Evolutionary conservation across 1,284 basidiomycete genomes (phyloP).

Genomic region (Rhodotorula sp.): DNA sequence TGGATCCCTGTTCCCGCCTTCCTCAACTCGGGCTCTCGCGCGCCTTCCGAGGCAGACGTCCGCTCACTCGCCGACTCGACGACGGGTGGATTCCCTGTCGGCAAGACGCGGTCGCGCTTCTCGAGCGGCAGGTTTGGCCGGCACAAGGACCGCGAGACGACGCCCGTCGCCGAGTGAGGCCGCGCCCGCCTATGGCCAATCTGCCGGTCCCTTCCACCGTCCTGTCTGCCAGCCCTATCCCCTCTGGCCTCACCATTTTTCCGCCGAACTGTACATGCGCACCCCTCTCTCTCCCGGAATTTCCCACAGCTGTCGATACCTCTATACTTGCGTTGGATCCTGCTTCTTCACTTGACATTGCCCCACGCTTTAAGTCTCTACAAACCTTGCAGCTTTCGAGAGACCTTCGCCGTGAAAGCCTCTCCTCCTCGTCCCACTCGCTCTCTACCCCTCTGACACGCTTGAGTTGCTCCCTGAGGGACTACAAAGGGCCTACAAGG

Average conservation of each 20-base stretch:
- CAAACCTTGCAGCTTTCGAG: too few relatives aligned
- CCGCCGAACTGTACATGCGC: background rate
- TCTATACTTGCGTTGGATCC: background rate
- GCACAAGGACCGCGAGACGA: constrained; percentile 7
- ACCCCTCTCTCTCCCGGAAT: background rate
- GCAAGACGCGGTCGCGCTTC: constrained; percentile 22
- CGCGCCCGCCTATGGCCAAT: background rate
- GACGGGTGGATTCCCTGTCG: constrained; percentile 1
- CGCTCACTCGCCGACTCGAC: constrained; percentile 23
- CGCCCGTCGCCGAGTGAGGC: background rate
- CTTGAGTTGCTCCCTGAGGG: too few relatives aligned
- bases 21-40: background rate
- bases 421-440: too few relatives aligned
- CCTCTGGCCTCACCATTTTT: background rate
- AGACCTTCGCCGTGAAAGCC: too few relatives aligned
- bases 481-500: too few relatives aligned
- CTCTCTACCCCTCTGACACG: too few relatives aligned
- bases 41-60: constrained; percentile 14
- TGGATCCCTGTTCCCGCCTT: constrained; percentile 13
- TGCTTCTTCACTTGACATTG: too few relatives aligned
- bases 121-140: constrained; percentile 23
- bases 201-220: too few relatives aligned
- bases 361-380: too few relatives aligned
- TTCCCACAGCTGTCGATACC: background rate
- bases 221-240: too few relatives aligned